phyloP scores from a whole-genome alignment of 768 basidiomycete genomes.

The Boletus tomentosulus region DNA sequence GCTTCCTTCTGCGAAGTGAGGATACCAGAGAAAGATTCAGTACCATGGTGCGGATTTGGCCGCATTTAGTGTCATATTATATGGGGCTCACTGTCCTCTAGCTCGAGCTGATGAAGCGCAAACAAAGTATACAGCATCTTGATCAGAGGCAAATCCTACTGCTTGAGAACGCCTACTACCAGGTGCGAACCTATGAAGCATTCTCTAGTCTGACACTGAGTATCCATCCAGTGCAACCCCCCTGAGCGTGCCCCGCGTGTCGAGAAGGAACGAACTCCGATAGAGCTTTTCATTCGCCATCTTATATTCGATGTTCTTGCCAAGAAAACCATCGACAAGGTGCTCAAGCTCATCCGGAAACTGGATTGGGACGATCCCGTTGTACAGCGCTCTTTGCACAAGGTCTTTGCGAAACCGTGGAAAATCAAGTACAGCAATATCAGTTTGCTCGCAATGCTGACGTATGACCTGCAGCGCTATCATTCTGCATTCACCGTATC shows the following conservation, averaged over 20 bases:
- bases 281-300: conserved; percentile 93
- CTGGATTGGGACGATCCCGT: conserved; percentile 87
- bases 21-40: conserved; percentile 83
- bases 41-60: conserved; percentile 62
- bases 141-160: conserved; percentile 86
- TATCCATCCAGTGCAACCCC: conserved; percentile 78
- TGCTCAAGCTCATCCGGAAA: conserved; percentile 87
- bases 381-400: conserved; percentile 63
- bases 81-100: conserved; percentile 31
- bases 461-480: conserved; percentile 92
- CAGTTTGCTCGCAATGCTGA: conserved; percentile 85
- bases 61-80: neutral
- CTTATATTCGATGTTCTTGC: conserved; percentile 91
- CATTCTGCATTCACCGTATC: conserved; percentile 84
- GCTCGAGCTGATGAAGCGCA: conserved; percentile 93
- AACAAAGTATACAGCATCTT: conserved; percentile 89
- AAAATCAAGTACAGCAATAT: conserved; percentile 93
- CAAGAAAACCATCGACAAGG: conserved; percentile 94
- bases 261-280: conserved; percentile 78
- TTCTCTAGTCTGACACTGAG: conserved; percentile 8
- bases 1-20: conserved; percentile 84
- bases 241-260: conserved; percentile 86
- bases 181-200: conserved; percentile 43
- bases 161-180: conserved; percentile 97
- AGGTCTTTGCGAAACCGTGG: conserved; percentile 97